Percentiles rank a stretch among this genome's conserved stretches.
These are phyloP conservation scores for Paspalum vaginatum DNA, from an alignment of 176 grass and related monocot species.

Conservation along the genomic window DNA sequence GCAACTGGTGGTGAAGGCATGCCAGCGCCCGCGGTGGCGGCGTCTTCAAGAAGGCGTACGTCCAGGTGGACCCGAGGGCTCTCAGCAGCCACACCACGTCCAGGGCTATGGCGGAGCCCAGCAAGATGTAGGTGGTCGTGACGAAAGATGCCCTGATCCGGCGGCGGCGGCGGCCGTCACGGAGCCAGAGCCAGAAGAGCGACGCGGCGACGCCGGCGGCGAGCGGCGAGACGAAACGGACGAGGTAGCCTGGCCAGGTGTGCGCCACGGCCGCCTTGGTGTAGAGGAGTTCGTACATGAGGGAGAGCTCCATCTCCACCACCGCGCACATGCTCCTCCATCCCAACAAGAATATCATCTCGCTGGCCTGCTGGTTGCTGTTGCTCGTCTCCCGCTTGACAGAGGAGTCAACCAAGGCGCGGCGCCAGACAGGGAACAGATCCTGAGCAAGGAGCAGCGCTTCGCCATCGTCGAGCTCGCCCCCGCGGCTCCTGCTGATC, in stretches of 20 bases:
- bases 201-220: not conserved
- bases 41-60: not conserved
- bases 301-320: conserved; percentile 45
- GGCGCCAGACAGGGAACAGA: not conserved
- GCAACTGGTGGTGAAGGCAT: not conserved
- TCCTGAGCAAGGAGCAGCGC: conserved; percentile 26
- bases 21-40: not conserved
- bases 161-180: too few species aligned
- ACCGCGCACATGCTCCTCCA: not conserved
- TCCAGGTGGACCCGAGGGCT: conserved; percentile 3
- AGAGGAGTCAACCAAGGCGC: not conserved
- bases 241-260: not conserved
- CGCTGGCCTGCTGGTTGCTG: not conserved
- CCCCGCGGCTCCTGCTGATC: not conserved
- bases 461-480: not conserved
- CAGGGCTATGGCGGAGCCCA: not conserved
- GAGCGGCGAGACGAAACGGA: not conserved
- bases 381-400: rapidly evolving
- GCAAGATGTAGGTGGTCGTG: not conserved
- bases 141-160: not conserved
- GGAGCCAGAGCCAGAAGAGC: not conserved
- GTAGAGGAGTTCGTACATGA: conserved; percentile 36
- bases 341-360: not conserved
- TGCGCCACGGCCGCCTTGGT: not conserved
- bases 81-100: conserved; percentile 1